Evolutionary conservation across 129 eudicot species (phyloP).

Genomic region (Escallonia herrerae): DNA sequence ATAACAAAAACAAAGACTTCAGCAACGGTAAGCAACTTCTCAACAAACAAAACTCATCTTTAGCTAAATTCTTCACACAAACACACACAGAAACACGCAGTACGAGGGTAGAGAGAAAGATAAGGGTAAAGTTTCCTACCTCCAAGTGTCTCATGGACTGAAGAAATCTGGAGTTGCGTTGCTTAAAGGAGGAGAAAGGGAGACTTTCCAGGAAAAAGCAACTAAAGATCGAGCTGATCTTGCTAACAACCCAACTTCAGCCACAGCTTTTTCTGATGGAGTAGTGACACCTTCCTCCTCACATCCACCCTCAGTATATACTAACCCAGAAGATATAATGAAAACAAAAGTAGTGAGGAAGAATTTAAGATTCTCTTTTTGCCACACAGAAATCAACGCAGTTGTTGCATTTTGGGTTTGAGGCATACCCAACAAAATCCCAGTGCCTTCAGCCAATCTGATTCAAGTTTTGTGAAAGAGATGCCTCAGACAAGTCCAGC

Average conservation of each 20-base stretch:
- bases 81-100: no score
- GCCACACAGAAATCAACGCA: constrained; percentile 50
- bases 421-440: constrained; percentile 81
- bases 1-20: no score
- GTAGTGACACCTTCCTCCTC: background rate
- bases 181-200: background rate
- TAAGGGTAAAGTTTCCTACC: constrained; percentile 11
- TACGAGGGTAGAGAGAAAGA: background rate
- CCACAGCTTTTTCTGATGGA: constrained; percentile 8
- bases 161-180: background rate
- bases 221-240: background rate
- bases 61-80: background rate
- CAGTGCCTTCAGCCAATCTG: constrained; percentile 45
- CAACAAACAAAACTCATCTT: background rate
- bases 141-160: constrained; percentile 15
- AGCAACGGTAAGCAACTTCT: no score
- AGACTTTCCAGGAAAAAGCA: background rate
- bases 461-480: constrained; percentile 52
- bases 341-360: constrained; percentile 18
- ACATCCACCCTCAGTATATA: constrained; percentile 9
- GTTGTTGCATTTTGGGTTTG: constrained; percentile 18
- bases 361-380: constrained; percentile 40
- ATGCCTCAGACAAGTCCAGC: constrained; percentile 41
- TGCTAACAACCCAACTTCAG: no score
- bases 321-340: background rate